Evolutionary conservation across 192 early-diverging fungal species (phyloP).

Genomic region (Podochytrium sp.): DNA sequence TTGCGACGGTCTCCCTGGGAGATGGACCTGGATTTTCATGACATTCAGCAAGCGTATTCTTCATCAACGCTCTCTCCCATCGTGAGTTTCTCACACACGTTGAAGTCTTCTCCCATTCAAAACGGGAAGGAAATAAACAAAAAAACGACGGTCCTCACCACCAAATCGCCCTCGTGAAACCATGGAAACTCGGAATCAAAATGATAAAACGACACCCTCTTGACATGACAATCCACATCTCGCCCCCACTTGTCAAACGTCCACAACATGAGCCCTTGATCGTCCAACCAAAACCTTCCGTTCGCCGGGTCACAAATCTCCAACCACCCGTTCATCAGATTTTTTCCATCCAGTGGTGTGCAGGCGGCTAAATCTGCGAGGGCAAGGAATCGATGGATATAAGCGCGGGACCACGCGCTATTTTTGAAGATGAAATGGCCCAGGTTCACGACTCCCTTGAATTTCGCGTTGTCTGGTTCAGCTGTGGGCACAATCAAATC

Average conservation of each 20-base stretch:
- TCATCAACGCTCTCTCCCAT: neutral
- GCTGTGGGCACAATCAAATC: constrained; percentile 11
- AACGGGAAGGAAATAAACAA: neutral
- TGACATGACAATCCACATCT: neutral
- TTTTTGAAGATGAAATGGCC: constrained; percentile 15
- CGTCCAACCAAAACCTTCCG: neutral
- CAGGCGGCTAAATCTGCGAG: neutral
- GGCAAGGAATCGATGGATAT: neutral
- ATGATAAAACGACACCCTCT: neutral
- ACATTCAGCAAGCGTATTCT: no score
- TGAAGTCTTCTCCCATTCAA: no score
- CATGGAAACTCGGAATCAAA: constrained; percentile 9
- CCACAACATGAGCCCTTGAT: constrained; percentile 7
- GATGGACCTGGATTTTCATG: constrained; percentile 14
- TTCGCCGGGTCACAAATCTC: neutral
- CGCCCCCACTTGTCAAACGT: neutral
- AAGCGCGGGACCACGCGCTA: constrained; percentile 6
- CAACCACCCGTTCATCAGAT: constrained; percentile 7
- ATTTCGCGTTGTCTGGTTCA: neutral
- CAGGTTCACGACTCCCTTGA: neutral
- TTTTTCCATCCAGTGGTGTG: neutral
- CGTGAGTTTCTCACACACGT: neutral
- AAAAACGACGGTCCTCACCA: neutral
- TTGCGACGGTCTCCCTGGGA: neutral
- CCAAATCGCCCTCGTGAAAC: constrained; percentile 15